Conservation (phyloP, 192 early-diverging fungal genomes). For the Gaertneriomyces semiglobifer region DNA sequence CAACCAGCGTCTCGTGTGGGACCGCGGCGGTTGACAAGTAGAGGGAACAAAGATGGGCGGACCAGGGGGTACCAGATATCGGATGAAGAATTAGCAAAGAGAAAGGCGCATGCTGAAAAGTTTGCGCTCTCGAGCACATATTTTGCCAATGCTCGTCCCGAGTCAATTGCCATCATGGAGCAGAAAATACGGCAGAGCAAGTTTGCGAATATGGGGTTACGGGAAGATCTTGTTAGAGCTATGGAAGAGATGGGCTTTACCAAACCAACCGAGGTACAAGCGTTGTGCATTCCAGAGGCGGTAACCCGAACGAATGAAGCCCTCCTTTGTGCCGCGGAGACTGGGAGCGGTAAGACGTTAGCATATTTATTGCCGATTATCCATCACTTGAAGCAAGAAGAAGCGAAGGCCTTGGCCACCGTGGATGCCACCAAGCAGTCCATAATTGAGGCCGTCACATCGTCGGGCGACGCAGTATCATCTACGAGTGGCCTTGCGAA, state of each 20-base stretch:
- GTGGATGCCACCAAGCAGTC: slow-evolving; percentile 26
- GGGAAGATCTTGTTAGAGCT: slow-evolving; percentile 51
- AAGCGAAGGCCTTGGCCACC: slow-evolving; percentile 10
- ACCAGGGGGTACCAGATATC: not conserved
- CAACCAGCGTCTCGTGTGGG: not conserved
- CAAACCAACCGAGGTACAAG: slow-evolving; percentile 80
- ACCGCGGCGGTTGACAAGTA: not conserved
- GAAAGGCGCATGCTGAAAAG: slow-evolving; percentile 16
- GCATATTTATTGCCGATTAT: slow-evolving; percentile 82
- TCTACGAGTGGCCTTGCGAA: slow-evolving; percentile 12
- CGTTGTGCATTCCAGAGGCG: slow-evolving; percentile 72
- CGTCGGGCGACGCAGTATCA: slow-evolving; percentile 9
- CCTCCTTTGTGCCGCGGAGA: slow-evolving; percentile 80
- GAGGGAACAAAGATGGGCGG: not conserved
- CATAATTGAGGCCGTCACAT: slow-evolving; percentile 13
- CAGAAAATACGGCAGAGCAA: not conserved
- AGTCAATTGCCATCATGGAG: slow-evolving; percentile 11
- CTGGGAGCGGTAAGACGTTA: slow-evolving; percentile 88
- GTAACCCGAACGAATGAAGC: slow-evolving; percentile 32
- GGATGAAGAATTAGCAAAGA: slow-evolving; percentile 4
- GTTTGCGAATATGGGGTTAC: slow-evolving; percentile 67
- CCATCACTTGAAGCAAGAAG: slow-evolving; percentile 66
- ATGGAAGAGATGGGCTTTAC: slow-evolving; percentile 35
- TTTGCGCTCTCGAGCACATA: slow-evolving; percentile 9
- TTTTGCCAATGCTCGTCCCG: slow-evolving; percentile 4